Conservation (phyloP, 495 filamentous ascomycete species). For the Sabuloglossum arenarium region DNA sequence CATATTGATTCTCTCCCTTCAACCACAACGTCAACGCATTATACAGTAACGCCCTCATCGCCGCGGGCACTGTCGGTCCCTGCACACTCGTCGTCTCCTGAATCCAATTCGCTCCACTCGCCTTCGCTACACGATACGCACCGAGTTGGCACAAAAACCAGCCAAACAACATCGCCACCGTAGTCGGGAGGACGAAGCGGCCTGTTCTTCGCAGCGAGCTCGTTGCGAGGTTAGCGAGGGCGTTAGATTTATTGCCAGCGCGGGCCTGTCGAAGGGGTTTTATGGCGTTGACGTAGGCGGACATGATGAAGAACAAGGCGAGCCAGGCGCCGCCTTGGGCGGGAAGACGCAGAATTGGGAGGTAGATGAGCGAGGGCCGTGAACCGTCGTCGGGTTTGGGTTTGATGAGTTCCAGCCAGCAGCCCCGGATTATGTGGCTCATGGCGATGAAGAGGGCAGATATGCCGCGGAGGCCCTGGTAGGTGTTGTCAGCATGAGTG, state of each 20-base stretch:
- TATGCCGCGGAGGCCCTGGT: slow-evolving; percentile 39
- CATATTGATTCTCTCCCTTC: slow-evolving; percentile 26
- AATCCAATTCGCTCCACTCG: no score
- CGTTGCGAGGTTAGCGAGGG: slow-evolving; percentile 31
- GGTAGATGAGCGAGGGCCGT: slow-evolving; percentile 31
- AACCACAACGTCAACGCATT: no score
- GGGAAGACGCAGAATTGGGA: slow-evolving; percentile 37
- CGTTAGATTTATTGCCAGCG: slow-evolving; percentile 16
- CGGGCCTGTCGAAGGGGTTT: slow-evolving; percentile 40
- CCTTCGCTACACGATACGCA: no score
- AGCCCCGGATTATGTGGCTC: slow-evolving; percentile 40
- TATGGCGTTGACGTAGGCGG: slow-evolving; percentile 45
- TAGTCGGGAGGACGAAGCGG: no score
- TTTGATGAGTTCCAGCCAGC: slow-evolving; percentile 34
- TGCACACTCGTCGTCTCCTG: no score
- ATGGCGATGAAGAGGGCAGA: slow-evolving; percentile 41
- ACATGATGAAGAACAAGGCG: slow-evolving; percentile 43
- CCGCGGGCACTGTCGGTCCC: no score
- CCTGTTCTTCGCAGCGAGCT: slow-evolving; percentile 38
- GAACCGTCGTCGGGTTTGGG: slow-evolving; percentile 27
- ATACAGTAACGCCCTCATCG: no score
- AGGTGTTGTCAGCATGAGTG: neutral
- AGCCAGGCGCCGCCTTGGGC: slow-evolving; percentile 45
- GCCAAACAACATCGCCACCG: no score
- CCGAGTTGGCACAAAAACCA: no score